Percentiles rank a stretch among this genome's conserved stretches.
Conservation (phyloP, 2,329 filamentous ascomycete genomes). For the Pseudogymnoascus sp. region DNA sequence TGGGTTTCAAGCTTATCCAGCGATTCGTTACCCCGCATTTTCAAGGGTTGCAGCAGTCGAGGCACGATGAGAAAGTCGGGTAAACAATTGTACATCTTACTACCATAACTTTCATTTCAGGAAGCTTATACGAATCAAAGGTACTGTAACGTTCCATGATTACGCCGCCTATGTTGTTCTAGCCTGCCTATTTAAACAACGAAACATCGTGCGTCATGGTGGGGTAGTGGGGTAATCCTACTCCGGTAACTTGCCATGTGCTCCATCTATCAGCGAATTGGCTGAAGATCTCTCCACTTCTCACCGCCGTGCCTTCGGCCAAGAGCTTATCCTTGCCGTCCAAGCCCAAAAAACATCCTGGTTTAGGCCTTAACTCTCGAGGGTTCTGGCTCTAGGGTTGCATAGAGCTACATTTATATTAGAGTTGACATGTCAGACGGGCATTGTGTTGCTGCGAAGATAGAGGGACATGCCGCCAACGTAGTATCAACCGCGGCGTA, state of each 20-base stretch:
- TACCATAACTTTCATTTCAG: neutral
- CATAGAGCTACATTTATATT: neutral
- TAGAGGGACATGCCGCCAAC: neutral
- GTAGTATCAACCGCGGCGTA: neutral
- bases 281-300: neutral
- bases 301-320: neutral
- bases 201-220: neutral
- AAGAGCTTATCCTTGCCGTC: neutral
- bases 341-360: neutral
- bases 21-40: neutral
- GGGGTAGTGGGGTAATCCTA: neutral
- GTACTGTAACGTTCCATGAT: neutral
- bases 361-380: neutral
- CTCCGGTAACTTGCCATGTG: neutral
- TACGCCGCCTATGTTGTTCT: neutral
- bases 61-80: neutral
- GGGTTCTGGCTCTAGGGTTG: neutral
- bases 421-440: slow-evolving; percentile 1
- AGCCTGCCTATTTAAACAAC: neutral
- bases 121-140: neutral
- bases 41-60: neutral
- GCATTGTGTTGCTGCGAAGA: neutral
- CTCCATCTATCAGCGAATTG: neutral
- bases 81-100: neutral
- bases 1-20: neutral